A percentile compares a stretch with the other conserved stretches of the same genome.
Evolutionary conservation across 2,329 filamentous ascomycete species (phyloP).

Genomic region (Fusarium sp.): DNA sequence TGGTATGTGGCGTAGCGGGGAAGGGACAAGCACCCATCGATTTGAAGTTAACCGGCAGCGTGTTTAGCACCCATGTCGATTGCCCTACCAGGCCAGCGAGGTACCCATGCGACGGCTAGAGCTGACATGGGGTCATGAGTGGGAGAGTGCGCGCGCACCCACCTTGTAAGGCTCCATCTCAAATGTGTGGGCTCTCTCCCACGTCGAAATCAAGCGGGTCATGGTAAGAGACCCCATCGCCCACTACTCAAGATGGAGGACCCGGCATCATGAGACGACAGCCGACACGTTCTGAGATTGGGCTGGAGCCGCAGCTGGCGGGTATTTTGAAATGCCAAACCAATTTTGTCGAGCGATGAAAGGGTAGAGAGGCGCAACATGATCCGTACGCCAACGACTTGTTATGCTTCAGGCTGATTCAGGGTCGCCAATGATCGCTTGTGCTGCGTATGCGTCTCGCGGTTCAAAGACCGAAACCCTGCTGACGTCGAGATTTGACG

Average conservation of each 20-base stretch:
- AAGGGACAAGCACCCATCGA: slow-evolving; percentile 48
- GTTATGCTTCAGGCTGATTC: slow-evolving; percentile 40
- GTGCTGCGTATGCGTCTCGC: slow-evolving; percentile 32
- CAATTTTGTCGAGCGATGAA: slow-evolving; percentile 39
- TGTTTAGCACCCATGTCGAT: slow-evolving; percentile 39
- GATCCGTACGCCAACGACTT: slow-evolving; percentile 42
- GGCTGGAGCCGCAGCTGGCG: slow-evolving; percentile 44
- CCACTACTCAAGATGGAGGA: slow-evolving; percentile 44
- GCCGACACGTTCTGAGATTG: slow-evolving; percentile 43
- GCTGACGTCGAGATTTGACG: slow-evolving; percentile 11
- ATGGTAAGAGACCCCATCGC: slow-evolving; percentile 35
- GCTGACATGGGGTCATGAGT: slow-evolving; percentile 35
- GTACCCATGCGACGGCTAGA: slow-evolving; percentile 39
- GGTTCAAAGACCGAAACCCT: slow-evolving; percentile 20
- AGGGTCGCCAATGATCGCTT: slow-evolving; percentile 32
- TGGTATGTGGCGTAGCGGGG: slow-evolving; percentile 50
- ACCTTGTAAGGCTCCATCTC: slow-evolving; percentile 36
- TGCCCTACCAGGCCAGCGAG: slow-evolving; percentile 46
- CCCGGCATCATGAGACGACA: slow-evolving; percentile 46
- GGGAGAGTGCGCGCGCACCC: slow-evolving; percentile 34
- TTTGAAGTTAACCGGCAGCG: slow-evolving; percentile 39
- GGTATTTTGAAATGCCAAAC: slow-evolving; percentile 39
- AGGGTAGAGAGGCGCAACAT: slow-evolving; percentile 34
- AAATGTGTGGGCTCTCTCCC: slow-evolving; percentile 37
- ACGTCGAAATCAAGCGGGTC: slow-evolving; percentile 42